Percentiles rank a stretch among this genome's conserved stretches.
These are phyloP conservation scores for Diaporthe helianthi DNA, from an alignment of 2,329 filamentous ascomycete species.

Conservation along the genomic window DNA sequence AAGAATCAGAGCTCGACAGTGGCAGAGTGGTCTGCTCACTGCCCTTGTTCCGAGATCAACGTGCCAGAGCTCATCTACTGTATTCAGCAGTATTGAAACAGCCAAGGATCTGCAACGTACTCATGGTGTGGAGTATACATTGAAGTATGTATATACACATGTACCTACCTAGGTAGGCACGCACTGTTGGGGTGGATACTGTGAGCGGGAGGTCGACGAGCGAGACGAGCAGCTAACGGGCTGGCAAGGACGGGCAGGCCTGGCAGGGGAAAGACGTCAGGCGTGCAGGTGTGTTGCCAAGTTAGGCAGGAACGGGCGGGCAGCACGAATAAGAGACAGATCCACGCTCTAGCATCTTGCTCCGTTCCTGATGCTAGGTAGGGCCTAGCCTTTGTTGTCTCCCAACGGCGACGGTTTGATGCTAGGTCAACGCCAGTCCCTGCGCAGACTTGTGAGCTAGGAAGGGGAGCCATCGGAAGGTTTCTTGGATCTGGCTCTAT, in stretches of 20 bases:
- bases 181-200: too few relatives aligned
- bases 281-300: slow-evolving; percentile 5
- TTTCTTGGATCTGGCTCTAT: neutral
- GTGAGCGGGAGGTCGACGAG: neutral
- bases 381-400: slow-evolving; percentile 7
- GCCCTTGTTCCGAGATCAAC: neutral
- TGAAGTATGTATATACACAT: too few relatives aligned
- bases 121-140: too few relatives aligned
- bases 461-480: neutral
- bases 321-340: slow-evolving; percentile 24
- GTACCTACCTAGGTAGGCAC: too few relatives aligned
- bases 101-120: neutral
- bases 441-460: too few relatives aligned
- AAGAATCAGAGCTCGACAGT: neutral
- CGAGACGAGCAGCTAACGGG: too few relatives aligned
- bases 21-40: neutral
- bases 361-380: slow-evolving; percentile 16
- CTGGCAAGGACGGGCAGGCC: too few relatives aligned
- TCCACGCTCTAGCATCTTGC: slow-evolving; percentile 2
- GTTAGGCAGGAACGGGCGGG: slow-evolving; percentile 22
- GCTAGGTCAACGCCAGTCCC: neutral
- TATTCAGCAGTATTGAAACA: neutral
- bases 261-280: slow-evolving; percentile 18
- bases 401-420: slow-evolving; percentile 7
- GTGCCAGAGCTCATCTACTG: slow-evolving; percentile 1